Evolutionary conservation across 2,329 filamentous ascomycete species (phyloP), one percentile per base, ranked within the genome.

Genomic region (Calonectria naviculata): DNA sequence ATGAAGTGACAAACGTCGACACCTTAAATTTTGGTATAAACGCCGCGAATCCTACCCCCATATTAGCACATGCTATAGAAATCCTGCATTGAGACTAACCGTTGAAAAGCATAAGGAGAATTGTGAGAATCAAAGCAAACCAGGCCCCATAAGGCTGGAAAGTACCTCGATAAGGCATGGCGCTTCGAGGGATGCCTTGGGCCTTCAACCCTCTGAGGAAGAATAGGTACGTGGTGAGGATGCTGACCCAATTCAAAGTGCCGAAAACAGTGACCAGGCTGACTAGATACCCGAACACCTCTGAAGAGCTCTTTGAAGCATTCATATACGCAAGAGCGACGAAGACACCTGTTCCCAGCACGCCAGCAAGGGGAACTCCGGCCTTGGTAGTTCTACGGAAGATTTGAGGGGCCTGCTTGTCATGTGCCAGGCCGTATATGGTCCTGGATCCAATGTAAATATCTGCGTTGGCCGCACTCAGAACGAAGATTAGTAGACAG

Each of bases 391-490:
- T 95, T 73, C 87, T 89, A 65, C 90, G 89, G 81, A 96, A 91
- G 81, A 95, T 90, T 69, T 85, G 84, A 1, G 93, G 94, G 0
- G 94, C 94, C 42, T 93, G 90, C 36, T 91, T 90, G 77, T 94
- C 92, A 9, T 90, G 87, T 0, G 94, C 91, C 8, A 96, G 88
- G 70, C 92, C 93, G 81, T 94, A 93, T 64, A 94, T 87, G 5
- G 91, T 94, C 65, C 93, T 90, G 71, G 90, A 92, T 21, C 91
- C 93, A 75, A 91, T 94, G 87, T 95, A 95, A n/a, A 95, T 84
- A 83, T 95, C 93, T 1, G 92, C 94, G 86, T 95, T 95, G 72
- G 92, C 89, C 17, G 93, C 93, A 17, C 90, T 93, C 83, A 95
- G 93, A 75, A 94, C 92, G 79, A 95, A 95, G 71, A 94, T 80